phyloP scores from a whole-genome alignment of 345 rosid genomes.

The Gossypium raimondii region DNA sequence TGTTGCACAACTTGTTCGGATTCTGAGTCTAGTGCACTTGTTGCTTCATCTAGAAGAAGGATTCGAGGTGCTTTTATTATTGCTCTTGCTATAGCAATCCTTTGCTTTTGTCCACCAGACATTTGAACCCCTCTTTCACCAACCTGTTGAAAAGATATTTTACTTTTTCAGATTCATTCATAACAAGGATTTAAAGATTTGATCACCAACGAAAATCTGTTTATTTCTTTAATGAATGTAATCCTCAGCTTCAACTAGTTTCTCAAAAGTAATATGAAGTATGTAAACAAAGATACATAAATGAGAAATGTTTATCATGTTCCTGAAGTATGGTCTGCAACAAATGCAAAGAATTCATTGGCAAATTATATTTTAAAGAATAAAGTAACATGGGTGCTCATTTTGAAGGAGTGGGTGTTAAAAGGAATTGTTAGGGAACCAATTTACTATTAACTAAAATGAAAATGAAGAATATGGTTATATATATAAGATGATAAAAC shows the following conservation, averaged over 20 bases:
- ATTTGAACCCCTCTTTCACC: conserved; percentile 80
- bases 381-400: conserved; percentile 4
- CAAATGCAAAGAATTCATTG: neutral
- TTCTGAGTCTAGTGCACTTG: conserved; percentile 72
- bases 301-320: neutral
- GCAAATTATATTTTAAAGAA: neutral
- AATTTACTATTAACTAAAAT: neutral
- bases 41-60: conserved; percentile 79
- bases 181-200: neutral
- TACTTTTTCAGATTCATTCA: neutral
- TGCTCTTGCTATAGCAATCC: conserved; percentile 77
- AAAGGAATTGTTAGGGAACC: neutral
- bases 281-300: neutral
- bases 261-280: neutral
- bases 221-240: neutral
- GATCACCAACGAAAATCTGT: neutral
- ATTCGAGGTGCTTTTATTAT: conserved; percentile 61
- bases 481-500: neutral
- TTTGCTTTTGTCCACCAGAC: conserved; percentile 88
- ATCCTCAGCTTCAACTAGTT: neutral
- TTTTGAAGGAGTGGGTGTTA: conserved; percentile 1
- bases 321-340: neutral
- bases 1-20: conserved; percentile 70
- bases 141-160: conserved; percentile 36
- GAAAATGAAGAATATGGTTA: neutral